A percentile compares a stretch with the other conserved stretches of the same genome.
These are phyloP conservation scores for Eucalyptus tenuipes DNA, from an alignment of 345 rosid species.

Conservation along the genomic window DNA sequence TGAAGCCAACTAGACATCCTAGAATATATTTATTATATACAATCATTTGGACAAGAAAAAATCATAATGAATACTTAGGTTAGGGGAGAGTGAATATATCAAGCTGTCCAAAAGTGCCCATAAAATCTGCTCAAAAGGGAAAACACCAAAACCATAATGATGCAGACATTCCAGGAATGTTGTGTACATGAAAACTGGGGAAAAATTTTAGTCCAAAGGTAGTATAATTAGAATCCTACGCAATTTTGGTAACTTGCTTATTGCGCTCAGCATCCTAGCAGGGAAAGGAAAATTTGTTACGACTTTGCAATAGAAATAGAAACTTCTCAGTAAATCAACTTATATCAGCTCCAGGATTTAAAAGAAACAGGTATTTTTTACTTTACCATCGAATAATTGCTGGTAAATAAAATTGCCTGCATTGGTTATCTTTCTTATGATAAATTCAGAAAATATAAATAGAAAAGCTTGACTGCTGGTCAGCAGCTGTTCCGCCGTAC, in stretches of 20 bases:
- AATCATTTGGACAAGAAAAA: background rate
- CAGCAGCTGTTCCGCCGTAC: background rate
- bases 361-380: background rate
- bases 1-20: background rate
- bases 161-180: background rate
- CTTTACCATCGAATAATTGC: background rate
- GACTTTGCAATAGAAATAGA: background rate
- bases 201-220: background rate
- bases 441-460: background rate
- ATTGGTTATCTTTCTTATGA: background rate
- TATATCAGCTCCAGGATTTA: background rate
- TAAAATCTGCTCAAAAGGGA: background rate
- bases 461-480: background rate
- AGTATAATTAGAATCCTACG: background rate
- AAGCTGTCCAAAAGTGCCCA: background rate
- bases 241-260: background rate
- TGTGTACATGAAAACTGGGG: background rate
- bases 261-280: background rate
- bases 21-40: background rate
- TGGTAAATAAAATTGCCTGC: background rate
- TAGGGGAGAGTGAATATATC: background rate
- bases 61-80: background rate
- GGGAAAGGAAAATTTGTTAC: background rate
- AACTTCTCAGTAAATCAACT: background rate
- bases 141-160: background rate